phyloP scores from a whole-genome alignment of 2,329 filamentous ascomycete genomes.

The Aschersonia sp. region DNA sequence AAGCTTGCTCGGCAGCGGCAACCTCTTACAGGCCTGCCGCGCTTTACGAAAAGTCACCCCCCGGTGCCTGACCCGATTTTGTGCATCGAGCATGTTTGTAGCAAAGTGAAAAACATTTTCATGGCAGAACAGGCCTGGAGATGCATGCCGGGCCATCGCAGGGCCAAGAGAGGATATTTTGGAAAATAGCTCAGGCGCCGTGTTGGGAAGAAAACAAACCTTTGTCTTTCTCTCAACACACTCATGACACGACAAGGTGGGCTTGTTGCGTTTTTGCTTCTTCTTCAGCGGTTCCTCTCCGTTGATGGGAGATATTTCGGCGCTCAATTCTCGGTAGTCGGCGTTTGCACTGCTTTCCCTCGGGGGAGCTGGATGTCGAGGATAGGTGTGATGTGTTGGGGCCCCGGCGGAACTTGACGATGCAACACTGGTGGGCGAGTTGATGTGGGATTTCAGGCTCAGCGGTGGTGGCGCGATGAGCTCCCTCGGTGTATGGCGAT shows the following conservation, averaged over 20 bases:
- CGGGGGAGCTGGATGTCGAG: constrained; percentile 2
- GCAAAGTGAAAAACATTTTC: too few relatives aligned
- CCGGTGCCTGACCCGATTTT: too few relatives aligned
- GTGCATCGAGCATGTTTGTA: too few relatives aligned
- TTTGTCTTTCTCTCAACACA: constrained; percentile 76
- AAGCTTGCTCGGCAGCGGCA: too few relatives aligned
- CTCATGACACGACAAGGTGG: constrained; percentile 63
- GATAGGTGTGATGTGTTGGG: constrained; percentile 1
- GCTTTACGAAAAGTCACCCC: too few relatives aligned
- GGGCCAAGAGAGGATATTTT: too few relatives aligned
- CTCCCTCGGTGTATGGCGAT: constrained; percentile 2
- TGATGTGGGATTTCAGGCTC: constrained; percentile 3
- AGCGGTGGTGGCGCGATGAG: constrained; percentile 1
- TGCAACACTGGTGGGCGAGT: constrained; percentile 2
- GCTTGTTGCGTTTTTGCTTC: constrained; percentile 76
- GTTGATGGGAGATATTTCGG: constrained; percentile 6
- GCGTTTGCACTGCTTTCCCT: constrained; percentile 3
- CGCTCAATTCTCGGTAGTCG: constrained; percentile 5
- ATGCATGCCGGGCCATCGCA: too few relatives aligned
- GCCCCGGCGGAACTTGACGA: constrained; percentile 1
- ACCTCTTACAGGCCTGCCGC: too few relatives aligned
- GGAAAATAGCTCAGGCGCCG: too few relatives aligned
- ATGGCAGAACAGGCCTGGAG: too few relatives aligned
- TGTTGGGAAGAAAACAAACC: constrained; percentile 23
- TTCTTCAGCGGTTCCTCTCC: constrained; percentile 37